A percentile compares a stretch with the other conserved stretches of the same genome.
phyloP scores from a whole-genome alignment of 306 rosid genomes.

The Prunus fruticosa region DNA sequence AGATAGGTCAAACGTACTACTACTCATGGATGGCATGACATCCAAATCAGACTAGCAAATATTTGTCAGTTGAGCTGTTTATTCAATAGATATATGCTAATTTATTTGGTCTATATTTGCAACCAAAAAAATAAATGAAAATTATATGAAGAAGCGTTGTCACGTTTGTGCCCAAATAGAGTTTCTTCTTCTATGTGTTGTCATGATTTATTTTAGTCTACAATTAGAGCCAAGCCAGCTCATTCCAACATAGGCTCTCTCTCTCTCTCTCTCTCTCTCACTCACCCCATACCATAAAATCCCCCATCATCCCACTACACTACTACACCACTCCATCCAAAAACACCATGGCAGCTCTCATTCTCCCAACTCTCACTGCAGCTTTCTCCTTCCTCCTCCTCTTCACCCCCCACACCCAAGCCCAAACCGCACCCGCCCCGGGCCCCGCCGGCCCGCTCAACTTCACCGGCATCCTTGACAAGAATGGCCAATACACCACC shows the following conservation, averaged over 20 bases:
- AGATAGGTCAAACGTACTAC: neutral
- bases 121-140: neutral
- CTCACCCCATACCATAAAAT: slow-evolving; percentile 27
- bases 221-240: slow-evolving; percentile 44
- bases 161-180: neutral
- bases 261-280: neutral
- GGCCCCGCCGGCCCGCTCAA: slow-evolving; percentile 46
- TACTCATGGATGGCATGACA: neutral
- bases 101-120: neutral
- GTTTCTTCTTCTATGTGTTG: neutral
- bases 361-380: slow-evolving; percentile 28
- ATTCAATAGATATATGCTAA: neutral
- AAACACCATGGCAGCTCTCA: slow-evolving; percentile 52
- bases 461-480: slow-evolving; percentile 55
- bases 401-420: slow-evolving; percentile 27
- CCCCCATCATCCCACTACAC: neutral
- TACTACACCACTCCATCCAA: neutral
- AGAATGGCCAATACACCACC: slow-evolving; percentile 59
- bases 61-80: neutral
- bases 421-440: slow-evolving; percentile 59
- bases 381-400: slow-evolving; percentile 22
- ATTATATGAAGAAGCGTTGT: neutral
- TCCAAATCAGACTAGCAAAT: neutral
- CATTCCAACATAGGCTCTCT: slow-evolving; percentile 49
- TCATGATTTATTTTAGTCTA: neutral